Conservation (phyloP, 2,329 filamentous ascomycete species). For the Aspergillus fischeri region DNA sequence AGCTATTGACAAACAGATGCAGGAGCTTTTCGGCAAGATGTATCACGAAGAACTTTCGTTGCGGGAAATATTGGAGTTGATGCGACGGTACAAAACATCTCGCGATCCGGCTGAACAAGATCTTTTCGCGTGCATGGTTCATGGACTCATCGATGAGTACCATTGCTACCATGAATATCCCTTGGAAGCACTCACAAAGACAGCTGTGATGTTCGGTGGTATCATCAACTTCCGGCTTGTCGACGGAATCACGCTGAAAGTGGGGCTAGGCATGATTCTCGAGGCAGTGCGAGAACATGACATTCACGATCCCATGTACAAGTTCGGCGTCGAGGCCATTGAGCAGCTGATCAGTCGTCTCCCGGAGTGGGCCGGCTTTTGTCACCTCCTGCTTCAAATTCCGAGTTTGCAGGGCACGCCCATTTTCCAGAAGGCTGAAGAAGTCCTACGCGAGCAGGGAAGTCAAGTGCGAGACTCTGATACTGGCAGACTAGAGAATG, state of each 20-base stretch:
- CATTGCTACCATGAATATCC: conserved; percentile 94
- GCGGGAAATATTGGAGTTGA: conserved; percentile 74
- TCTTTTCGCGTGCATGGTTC: conserved; percentile 97
- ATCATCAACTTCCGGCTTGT: conserved; percentile 93
- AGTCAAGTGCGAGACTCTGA: conserved; percentile 54
- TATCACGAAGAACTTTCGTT: conserved; percentile 88
- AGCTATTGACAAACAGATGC: conserved; percentile 85
- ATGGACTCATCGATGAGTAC: conserved; percentile 95
- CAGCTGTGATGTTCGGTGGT: conserved; percentile 91
- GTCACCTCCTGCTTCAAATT: conserved; percentile 76
- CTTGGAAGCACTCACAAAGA: conserved; percentile 90
- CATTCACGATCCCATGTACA: conserved; percentile 89
- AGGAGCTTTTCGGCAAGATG: conserved; percentile 97
- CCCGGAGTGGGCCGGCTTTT: conserved; percentile 93
- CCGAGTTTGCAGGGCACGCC: conserved; percentile 79
- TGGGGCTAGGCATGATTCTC: conserved; percentile 96
- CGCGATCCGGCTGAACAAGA: conserved; percentile 82
- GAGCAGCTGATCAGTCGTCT: conserved; percentile 81
- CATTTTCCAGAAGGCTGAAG: conserved; percentile 75
- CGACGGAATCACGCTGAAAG: conserved; percentile 82
- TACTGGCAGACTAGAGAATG: conserved; percentile 32
- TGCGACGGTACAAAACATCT: conserved; percentile 85
- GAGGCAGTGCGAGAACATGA: conserved; percentile 85
- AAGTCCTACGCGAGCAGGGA: conserved; percentile 68
- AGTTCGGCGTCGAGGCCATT: conserved; percentile 92